phyloP scores from a whole-genome alignment of 306 rosid genomes.

The apple (Malus domestica) region DNA sequence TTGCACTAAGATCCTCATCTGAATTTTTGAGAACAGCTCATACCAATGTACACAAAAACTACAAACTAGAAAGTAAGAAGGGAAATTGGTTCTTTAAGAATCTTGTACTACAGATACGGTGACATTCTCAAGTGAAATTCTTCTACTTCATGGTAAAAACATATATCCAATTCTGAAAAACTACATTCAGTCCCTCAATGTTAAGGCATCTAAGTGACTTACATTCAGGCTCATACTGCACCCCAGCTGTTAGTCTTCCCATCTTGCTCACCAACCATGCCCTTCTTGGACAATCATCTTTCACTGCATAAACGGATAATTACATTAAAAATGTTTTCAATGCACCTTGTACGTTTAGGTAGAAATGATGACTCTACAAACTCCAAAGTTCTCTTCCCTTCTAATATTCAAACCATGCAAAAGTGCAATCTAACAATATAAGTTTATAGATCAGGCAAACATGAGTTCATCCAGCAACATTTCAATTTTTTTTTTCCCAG shows the following conservation, averaged over 20 bases:
- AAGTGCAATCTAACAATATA: not conserved
- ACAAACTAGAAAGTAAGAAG: no score
- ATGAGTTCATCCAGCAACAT: not conserved
- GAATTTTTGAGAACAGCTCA: no score
- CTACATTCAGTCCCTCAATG: not conserved
- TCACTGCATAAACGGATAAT: slow-evolving; percentile 38
- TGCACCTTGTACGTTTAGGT: not conserved
- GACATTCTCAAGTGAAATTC: no score
- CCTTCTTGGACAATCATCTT: slow-evolving; percentile 59
- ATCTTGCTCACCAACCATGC: slow-evolving; percentile 87
- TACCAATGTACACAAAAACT: no score
- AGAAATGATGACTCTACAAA: not conserved
- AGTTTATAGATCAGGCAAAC: not conserved
- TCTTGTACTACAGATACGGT: no score
- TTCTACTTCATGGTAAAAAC: not conserved
- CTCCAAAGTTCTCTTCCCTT: not conserved
- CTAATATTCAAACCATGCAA: not conserved
- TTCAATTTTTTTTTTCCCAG: not conserved
- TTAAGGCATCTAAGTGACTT: slow-evolving; percentile 24
- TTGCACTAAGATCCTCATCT: not conserved
- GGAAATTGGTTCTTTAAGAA: no score
- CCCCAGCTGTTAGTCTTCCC: slow-evolving; percentile 86
- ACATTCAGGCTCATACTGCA: slow-evolving; percentile 88
- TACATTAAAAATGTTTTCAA: not conserved
- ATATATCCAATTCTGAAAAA: no score